Conservation (phyloP, 2,329 filamentous ascomycete genomes). For the Orbilia brochopaga region DNA sequence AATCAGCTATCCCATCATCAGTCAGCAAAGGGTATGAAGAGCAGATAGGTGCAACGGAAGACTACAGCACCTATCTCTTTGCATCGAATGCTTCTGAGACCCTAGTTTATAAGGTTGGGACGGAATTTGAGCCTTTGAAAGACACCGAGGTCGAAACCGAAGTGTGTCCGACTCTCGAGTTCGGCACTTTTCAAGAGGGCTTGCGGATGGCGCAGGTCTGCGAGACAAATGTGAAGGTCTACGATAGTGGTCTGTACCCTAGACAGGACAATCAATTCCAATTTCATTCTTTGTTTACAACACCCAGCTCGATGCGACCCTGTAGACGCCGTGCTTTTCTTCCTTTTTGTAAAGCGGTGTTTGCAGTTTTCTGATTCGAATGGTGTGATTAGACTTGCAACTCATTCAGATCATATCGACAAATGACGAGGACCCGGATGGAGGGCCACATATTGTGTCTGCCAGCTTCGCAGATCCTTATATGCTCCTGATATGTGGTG, state of each 20-base stretch:
- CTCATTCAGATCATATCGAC: conserved; percentile 91
- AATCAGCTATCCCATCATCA: conserved; percentile 47
- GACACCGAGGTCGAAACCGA: conserved; percentile 88
- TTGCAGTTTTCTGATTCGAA: conserved; percentile 56
- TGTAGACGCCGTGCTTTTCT: conserved; percentile 10
- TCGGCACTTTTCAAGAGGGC: conserved; percentile 79
- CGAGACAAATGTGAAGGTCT: conserved; percentile 84
- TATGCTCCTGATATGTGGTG: conserved; percentile 79
- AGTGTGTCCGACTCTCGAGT: conserved; percentile 72
- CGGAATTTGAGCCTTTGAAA: conserved; percentile 74
- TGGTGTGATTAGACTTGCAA: conserved; percentile 70
- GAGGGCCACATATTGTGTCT: conserved; percentile 76
- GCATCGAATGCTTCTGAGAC: conserved; percentile 67
- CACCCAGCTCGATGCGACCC: conserved; percentile 22
- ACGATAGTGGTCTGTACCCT: conserved; percentile 76
- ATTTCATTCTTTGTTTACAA: conserved; percentile 35
- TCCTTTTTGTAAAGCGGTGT: conserved; percentile 53
- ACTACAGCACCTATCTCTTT: conserved; percentile 81
- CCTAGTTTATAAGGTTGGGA: conserved; percentile 66
- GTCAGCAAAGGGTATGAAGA: conserved; percentile 52
- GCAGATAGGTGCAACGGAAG: conserved; percentile 61
- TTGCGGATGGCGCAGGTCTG: conserved; percentile 86
- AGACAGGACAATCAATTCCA: conserved; percentile 50
- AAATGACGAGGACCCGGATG: conserved; percentile 85
- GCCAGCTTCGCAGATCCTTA: conserved; percentile 88